Conservation (phyloP, 2,329 filamentous ascomycete species). For the Byssochlamys sp. region DNA sequence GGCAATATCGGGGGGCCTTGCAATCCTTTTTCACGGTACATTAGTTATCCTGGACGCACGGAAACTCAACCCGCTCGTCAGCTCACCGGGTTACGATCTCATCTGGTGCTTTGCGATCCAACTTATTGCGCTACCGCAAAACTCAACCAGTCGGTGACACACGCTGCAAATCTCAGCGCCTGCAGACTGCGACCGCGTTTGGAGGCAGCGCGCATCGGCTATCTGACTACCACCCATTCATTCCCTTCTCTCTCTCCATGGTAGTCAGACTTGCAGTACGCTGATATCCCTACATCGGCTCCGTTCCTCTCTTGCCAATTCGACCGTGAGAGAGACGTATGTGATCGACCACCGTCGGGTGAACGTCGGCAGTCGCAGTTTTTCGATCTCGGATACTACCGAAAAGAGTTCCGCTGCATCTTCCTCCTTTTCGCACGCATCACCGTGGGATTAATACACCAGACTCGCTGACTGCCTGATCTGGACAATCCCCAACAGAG, state of each 20-base stretch:
- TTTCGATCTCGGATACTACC: neutral
- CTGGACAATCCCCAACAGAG: neutral
- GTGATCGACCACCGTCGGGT: neutral
- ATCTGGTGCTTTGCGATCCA: neutral
- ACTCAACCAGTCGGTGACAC: neutral
- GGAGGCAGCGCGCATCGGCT: no score
- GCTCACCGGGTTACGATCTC: neutral
- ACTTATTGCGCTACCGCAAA: neutral
- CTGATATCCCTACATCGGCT: neutral
- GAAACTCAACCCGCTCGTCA: neutral
- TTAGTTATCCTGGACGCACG: neutral
- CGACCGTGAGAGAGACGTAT: neutral
- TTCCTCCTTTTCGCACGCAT: neutral
- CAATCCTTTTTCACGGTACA: neutral
- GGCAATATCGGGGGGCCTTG: neutral
- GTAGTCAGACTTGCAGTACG: neutral
- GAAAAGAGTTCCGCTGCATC: neutral
- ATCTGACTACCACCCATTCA: no score
- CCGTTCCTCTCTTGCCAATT: neutral
- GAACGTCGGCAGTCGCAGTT: neutral
- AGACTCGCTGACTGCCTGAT: neutral
- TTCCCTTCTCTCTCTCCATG: neutral
- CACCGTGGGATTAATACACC: neutral
- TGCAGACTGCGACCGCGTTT: neutral
- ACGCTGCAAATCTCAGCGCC: neutral